Evolutionary conservation across 805 yeast species (phyloP).

Genomic region (Komagataella pastoris): DNA sequence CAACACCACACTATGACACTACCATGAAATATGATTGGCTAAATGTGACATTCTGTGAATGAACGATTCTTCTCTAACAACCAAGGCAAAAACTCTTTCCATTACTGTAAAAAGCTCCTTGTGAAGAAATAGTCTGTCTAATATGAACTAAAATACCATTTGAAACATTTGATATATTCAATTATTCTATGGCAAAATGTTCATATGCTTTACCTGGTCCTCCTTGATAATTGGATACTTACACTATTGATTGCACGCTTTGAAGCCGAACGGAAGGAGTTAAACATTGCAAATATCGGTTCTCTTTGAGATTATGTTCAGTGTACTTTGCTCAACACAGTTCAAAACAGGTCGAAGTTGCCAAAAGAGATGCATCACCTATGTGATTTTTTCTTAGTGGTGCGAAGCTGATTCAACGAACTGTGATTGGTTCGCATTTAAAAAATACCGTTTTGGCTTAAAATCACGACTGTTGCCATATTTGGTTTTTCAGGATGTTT

Average conservation of each 20-base stretch:
- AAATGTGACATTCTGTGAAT: neutral
- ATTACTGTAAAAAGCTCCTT: neutral
- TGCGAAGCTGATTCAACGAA: slow-evolving; percentile 3
- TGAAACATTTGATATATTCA: neutral
- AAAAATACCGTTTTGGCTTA: neutral
- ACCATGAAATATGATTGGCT: neutral
- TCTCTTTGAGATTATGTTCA: neutral
- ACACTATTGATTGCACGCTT: slow-evolving; percentile 21
- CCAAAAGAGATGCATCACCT: neutral
- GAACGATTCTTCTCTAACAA: neutral
- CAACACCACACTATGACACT: neutral
- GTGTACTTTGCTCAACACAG: neutral
- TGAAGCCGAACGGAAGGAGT: slow-evolving; percentile 20
- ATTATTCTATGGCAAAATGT: neutral
- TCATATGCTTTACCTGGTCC: neutral
- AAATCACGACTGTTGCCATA: neutral
- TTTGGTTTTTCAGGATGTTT: neutral
- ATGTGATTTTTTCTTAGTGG: neutral
- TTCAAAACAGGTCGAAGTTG: neutral
- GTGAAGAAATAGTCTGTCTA: neutral
- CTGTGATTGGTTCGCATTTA: slow-evolving; percentile 2
- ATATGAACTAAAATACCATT: neutral
- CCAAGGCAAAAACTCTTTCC: neutral
- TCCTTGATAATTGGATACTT: slow-evolving; percentile 8
- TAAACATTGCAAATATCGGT: slow-evolving; percentile 10